Base-by-base conservation (phyloP, 2,329 filamentous ascomycete genomes). In the Fusarium nygamai region DNA sequence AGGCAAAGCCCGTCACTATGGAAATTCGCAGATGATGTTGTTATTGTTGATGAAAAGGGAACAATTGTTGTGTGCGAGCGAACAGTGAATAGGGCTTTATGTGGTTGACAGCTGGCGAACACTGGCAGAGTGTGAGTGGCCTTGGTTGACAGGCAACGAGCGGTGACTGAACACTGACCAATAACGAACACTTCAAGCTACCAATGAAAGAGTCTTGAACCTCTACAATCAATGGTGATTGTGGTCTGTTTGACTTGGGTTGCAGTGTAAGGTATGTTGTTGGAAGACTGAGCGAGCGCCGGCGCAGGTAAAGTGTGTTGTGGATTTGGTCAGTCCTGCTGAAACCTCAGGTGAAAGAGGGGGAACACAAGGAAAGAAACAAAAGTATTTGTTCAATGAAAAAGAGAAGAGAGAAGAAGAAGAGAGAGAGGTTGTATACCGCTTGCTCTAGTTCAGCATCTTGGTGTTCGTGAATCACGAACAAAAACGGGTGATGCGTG, bases 391-490 rank as follows among this genome's bases (percentile, higher is more conserved):
- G 62, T 63, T 72, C 53, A 72, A 73, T 53, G 56, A 47, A 56
- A 44, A 47, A 64, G 39, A 67, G 51, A 31, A 48, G 24, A 70
- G 66, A 61, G 67, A 61, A 61, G 50, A 73, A 73, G 53, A 51
- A n/a, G 19, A 47, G 13, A 29, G 43, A 67, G 71, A 70, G 48
- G 64, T 59, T 71, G 61, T 75, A 58, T 70, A 74, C 65, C 70
- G 61, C 64, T 69, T 58, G 48, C 58, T 72, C 67, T 74, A 76
- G 38, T 67, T 76, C 54, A 65, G 70, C 77, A 78, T 78, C 46
- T 70, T 69, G 57, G 72, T 71, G 68, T 72, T 77, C 51, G 76
- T 77, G 77, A 78, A 58, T 78, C 77, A 78, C 77, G 72, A 75
- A 76, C 73, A 38, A 22, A 54, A 54, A 71, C 44, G 29, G 67